Evolutionary conservation across 2,329 filamentous ascomycete genomes (phyloP).

Genomic region (Mycosphaerella sp.): DNA sequence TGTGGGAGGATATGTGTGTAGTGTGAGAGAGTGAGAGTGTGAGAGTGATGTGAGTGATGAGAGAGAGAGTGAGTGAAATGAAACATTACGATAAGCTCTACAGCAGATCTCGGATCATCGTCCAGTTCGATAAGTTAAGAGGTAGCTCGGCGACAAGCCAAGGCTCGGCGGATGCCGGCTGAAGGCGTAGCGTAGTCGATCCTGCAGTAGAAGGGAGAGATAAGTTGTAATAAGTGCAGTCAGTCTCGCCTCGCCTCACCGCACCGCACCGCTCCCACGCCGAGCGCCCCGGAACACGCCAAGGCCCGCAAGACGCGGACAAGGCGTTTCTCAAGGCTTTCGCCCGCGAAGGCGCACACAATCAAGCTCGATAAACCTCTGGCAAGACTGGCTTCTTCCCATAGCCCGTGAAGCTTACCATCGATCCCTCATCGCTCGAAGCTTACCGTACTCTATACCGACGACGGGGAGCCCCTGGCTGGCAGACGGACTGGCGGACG

Average conservation of each 20-base stretch:
- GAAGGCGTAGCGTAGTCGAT: no score
- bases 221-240: no score
- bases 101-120: neutral
- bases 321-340: conserved; percentile 10
- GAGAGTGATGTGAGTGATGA: no score
- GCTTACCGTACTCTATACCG: neutral
- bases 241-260: neutral
- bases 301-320: conserved; percentile 1
- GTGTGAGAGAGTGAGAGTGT: no score
- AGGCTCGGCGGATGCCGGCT: no score
- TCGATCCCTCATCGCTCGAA: neutral
- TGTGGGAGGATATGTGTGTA: no score
- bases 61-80: neutral
- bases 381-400: conserved; percentile 3
- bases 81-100: conserved; percentile 12
- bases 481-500: neutral
- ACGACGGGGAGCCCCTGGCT: neutral
- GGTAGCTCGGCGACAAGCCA: no score
- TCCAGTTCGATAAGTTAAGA: conserved; percentile 10
- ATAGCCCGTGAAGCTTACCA: conserved; percentile 10
- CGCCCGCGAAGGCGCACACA: conserved; percentile 1
- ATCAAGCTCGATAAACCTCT: conserved; percentile 1
- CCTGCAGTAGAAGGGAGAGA: no score
- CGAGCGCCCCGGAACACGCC: conserved; percentile 4
- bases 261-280: neutral